A percentile compares a stretch with the other conserved stretches of the same genome.
Evolutionary conservation across 2,329 filamentous ascomycete species (phyloP).

Genomic region (Ramularia collo-cygni): DNA sequence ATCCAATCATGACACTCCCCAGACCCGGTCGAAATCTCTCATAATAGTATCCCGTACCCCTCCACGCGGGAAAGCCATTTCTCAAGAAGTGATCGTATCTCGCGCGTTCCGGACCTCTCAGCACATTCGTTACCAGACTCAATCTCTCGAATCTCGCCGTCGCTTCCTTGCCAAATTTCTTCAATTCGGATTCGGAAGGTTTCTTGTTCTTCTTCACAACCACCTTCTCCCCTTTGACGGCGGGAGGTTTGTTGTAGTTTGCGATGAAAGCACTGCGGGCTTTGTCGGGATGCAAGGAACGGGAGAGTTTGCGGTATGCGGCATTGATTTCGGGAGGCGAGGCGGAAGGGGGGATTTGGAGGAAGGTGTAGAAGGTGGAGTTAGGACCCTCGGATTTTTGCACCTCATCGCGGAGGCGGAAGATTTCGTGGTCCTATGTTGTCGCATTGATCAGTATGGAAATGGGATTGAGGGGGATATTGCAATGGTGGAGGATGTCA

Average conservation of each 20-base stretch:
- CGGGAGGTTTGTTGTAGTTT: conserved; percentile 52
- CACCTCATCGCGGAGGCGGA: conserved; percentile 86
- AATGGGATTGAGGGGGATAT: neutral
- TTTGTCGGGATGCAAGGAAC: conserved; percentile 87
- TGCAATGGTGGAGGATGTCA: neutral
- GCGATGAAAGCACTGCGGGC: conserved; percentile 76
- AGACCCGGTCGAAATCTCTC: conserved; percentile 84
- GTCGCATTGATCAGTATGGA: too few relatives aligned
- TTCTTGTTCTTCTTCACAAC: conserved; percentile 59
- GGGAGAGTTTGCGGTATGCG: conserved; percentile 83
- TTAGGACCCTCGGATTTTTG: conserved; percentile 65
- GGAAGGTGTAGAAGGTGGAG: conserved; percentile 88
- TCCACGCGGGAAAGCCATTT: conserved; percentile 94
- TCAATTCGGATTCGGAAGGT: conserved; percentile 67
- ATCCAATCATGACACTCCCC: conserved; percentile 71
- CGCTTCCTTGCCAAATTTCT: conserved; percentile 71
- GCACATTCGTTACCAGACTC: conserved; percentile 75
- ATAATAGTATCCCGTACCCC: conserved; percentile 98
- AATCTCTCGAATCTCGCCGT: conserved; percentile 77
- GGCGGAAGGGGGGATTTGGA: conserved; percentile 67
- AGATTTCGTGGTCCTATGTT: conserved; percentile 84
- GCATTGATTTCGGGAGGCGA: conserved; percentile 85
- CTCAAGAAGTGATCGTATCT: conserved; percentile 91
- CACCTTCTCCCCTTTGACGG: conserved; percentile 43
- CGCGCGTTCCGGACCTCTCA: conserved; percentile 70